These are phyloP conservation scores for Fusarium cyanostomum DNA, from an alignment of 2,329 filamentous ascomycete genomes.

Conservation along the genomic window DNA sequence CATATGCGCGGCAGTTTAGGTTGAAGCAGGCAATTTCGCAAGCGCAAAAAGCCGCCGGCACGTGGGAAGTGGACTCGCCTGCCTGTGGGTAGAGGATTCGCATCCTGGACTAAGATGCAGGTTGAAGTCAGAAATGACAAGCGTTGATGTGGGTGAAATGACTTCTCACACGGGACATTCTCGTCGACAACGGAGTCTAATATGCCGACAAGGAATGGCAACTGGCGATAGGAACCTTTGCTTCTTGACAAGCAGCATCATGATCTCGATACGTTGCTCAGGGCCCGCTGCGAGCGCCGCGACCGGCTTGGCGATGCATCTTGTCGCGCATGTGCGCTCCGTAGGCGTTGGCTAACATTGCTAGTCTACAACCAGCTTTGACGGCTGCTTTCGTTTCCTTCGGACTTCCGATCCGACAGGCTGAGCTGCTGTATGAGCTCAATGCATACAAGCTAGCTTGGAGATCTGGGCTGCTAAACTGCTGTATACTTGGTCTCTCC, in stretches of 20 bases:
- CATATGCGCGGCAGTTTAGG: neutral
- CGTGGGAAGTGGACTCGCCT: conserved; percentile 7
- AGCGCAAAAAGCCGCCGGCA: conserved; percentile 8
- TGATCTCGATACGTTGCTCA: neutral
- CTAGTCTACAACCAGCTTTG: conserved; percentile 28
- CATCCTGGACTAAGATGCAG: conserved; percentile 7
- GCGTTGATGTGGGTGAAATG: conserved; percentile 1
- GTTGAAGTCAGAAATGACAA: conserved; percentile 18
- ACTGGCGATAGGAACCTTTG: neutral
- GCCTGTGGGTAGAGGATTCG: neutral
- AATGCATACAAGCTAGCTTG: conserved; percentile 5
- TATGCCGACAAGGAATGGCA: neutral
- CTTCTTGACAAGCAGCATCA: neutral
- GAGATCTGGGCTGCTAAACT: conserved; percentile 2
- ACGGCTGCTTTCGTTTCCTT: conserved; percentile 27
- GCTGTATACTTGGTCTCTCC: neutral
- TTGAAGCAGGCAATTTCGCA: neutral
- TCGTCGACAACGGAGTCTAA: neutral
- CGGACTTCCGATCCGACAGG: conserved; percentile 17
- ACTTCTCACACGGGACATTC: neutral
- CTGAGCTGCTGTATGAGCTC: conserved; percentile 24
- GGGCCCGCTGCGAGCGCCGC: conserved; percentile 4
- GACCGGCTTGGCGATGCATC: conserved; percentile 12
- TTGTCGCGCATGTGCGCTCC: conserved; percentile 13
- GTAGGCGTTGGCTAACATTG: conserved; percentile 3